phyloP scores from a whole-genome alignment of 2,329 filamentous ascomycete species.

The Fusarium pseudograminearum region DNA sequence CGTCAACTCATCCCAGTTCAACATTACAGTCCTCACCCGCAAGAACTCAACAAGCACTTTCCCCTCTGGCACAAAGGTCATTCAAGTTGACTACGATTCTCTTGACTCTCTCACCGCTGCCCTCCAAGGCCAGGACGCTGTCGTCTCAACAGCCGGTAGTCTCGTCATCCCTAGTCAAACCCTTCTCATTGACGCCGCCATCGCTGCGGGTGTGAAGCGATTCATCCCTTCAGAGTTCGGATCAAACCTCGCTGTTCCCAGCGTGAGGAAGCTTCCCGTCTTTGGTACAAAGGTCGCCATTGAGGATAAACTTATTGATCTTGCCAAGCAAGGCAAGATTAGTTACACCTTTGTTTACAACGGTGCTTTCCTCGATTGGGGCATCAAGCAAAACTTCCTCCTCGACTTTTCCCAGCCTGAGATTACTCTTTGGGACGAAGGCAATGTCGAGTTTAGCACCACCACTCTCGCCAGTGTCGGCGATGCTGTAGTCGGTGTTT shows the following conservation, averaged over 20 bases:
- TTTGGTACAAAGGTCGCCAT: slow-evolving; percentile 63
- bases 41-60: slow-evolving; percentile 56
- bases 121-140: slow-evolving; percentile 68
- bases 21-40: slow-evolving; percentile 53
- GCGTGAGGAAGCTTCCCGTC: slow-evolving; percentile 59
- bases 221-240: slow-evolving; percentile 72
- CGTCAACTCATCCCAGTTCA: slow-evolving; percentile 51
- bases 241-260: slow-evolving; percentile 50
- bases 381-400: slow-evolving; percentile 57
- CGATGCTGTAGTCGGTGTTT: slow-evolving; percentile 61
- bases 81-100: slow-evolving; percentile 56
- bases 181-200: slow-evolving; percentile 68
- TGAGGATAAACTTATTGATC: slow-evolving; percentile 56
- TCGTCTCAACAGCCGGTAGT: slow-evolving; percentile 56
- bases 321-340: slow-evolving; percentile 57
- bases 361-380: slow-evolving; percentile 71
- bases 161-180: slow-evolving; percentile 55
- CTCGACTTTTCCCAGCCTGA: slow-evolving; percentile 55
- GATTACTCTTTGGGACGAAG: slow-evolving; percentile 62
- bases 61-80: slow-evolving; percentile 48
- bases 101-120: slow-evolving; percentile 62
- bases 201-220: slow-evolving; percentile 69
- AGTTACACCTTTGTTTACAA: slow-evolving; percentile 67
- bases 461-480: slow-evolving; percentile 62
- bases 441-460: slow-evolving; percentile 60